Evolutionary conservation across 345 rosid species (phyloP), one percentile per base, ranked within the genome.

Genomic region (Syzygium aromaticum): DNA sequence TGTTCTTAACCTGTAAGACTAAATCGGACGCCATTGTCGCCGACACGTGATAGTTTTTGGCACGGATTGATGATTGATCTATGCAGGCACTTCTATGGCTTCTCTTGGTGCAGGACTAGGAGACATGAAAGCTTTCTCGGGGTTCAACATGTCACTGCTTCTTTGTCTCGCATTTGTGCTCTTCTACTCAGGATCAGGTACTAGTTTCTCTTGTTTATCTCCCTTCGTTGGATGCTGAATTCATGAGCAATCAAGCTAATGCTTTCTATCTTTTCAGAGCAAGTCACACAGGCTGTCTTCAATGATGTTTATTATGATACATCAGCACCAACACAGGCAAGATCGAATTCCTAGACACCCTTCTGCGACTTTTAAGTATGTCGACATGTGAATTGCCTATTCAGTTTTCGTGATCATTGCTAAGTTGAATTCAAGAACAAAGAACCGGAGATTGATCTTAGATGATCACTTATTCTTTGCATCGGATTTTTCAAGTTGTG

Each of bases 301-400:
- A 19, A 67, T 8, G 80, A 67, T 67, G 80, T 56, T 27, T 22
- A 25, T 52, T 87, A 87, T 15, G 88, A 64, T 87, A 8, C 86
- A 8, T 87, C 88, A 2, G 73, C 85, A 33, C 63, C 88, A 33
- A 84, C 88, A 28, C 82, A 84, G 88, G 88, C 86, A 84, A 87
- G 88, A 61, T 57, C 30, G 6, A 25, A 80, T 49, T 49, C 80
- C 46, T 67, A 33, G 14, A 67, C 25, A 33, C 19, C 12, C 46
- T n/a, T 40, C 8, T 9, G 40, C 11, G 6, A 49, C 49, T 52
- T 53, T 54, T 19, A 33, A 86, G 43, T 22, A 8, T 52, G 33
- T 52, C 23, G 2, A 10, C 23, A 27, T 82, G 53, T 8, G 61
- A 56, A 23, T 8, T 56, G 61, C n/a, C n/a, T 8, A 56, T 22